These are phyloP conservation scores for Populus trichocarpa DNA, from an alignment of 441 rosid species.

Conservation along the genomic window DNA sequence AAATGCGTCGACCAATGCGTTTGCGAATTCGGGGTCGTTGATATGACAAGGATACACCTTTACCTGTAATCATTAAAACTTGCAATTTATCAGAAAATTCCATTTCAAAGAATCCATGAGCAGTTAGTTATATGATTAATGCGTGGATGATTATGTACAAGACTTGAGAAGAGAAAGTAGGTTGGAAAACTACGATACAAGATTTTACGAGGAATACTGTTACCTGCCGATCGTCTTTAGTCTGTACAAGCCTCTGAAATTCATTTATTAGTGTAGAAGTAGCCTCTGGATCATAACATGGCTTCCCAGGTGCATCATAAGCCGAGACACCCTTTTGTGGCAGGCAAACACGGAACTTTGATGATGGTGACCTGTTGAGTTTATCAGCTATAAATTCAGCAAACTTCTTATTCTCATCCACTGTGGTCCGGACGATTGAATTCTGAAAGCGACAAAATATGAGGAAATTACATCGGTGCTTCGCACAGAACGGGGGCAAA, in stretches of 20 bases:
- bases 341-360: constrained; percentile 64
- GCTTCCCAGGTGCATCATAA: constrained; percentile 73
- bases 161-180: neutral
- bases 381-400: constrained; percentile 77
- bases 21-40: constrained; percentile 81
- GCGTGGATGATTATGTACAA: too few species aligned
- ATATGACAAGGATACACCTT: constrained; percentile 58
- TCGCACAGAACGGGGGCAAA: neutral
- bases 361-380: constrained; percentile 55
- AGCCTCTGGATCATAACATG: constrained; percentile 84
- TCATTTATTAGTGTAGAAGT: constrained; percentile 58
- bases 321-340: constrained; percentile 83
- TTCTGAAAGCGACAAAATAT: constrained; percentile 44
- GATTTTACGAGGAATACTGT: constrained; percentile 14
- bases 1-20: constrained; percentile 71
- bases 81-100: constrained; percentile 3
- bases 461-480: neutral
- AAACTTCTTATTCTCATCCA: constrained; percentile 71
- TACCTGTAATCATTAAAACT: constrained; percentile 41
- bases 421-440: constrained; percentile 72
- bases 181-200: neutral
- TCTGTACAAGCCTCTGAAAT: constrained; percentile 53
- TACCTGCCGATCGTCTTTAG: constrained; percentile 65
- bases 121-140: too few species aligned
- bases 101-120: too few species aligned